Evolutionary conservation across 2,329 filamentous ascomycete genomes (phyloP), one percentile per base, ranked within the genome.

Genomic region (Monosporascus ibericus): DNA sequence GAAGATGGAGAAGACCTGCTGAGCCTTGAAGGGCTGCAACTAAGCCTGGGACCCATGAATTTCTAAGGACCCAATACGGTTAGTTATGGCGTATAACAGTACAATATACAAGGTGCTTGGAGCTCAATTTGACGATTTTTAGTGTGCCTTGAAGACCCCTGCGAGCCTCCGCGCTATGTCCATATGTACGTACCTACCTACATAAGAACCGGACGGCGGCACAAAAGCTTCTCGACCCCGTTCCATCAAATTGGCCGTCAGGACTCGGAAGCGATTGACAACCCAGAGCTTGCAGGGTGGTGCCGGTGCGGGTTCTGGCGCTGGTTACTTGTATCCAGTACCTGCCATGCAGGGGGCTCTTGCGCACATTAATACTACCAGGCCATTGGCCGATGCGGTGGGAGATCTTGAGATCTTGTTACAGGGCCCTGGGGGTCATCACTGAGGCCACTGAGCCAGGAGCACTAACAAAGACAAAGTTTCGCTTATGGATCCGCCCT

Each of bases 1-100:
- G 58, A 55, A 57, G 56, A 61, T 56, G 55, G 56, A 57, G 59
- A 58, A 61, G 59, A 47, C 34, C 60, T 61, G 56, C 38, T 59
- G 59, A 61, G 58, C 59, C 59, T 58, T 60, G 59, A 60, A 59
- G 42, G 42, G 42, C 42, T 46, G 42, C 58, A 56, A 58, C 56
- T 56, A 50, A 60, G 59, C 53, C 48, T 55, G 24, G 42, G 42
- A 46, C 42, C 42, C 42, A 46, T 46, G 24, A 46, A 46, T 22
- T 30, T 46, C 42, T 5, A 46, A n/a, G 24, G n/a, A 17, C 42
- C 42, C n/a, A 27, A 46, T 46, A 17, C 22, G 42, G 42, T 46
- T 46, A 46, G 22, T 6, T 22, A n/a, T 30, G 24, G 24, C 30
- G 24, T 46, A 46, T 46, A 46, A 46, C 24, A 46, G 42, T 30